These are phyloP conservation scores for Blastobotrys robertii DNA, from an alignment of 805 yeast species.

Conservation along the genomic window DNA sequence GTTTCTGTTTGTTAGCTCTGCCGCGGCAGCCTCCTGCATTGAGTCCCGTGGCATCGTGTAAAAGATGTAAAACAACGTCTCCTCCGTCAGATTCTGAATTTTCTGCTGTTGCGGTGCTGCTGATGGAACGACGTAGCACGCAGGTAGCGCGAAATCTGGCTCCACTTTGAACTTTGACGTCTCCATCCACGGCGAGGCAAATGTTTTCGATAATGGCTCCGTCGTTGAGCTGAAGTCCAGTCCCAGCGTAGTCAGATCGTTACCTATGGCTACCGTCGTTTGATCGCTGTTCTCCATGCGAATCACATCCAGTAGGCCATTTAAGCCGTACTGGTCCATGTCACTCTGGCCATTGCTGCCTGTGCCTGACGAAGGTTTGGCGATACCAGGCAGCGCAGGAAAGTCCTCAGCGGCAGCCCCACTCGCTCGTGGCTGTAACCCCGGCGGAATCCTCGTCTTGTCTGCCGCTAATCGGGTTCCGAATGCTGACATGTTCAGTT, in stretches of 20 bases:
- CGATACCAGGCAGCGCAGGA: constrained; percentile 15
- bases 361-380: constrained; percentile 1
- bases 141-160: constrained; percentile 66
- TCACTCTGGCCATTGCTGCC: constrained; percentile 24
- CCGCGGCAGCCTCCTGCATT: constrained; percentile 86
- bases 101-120: constrained; percentile 37
- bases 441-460: constrained; percentile 6
- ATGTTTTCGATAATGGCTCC: constrained; percentile 45
- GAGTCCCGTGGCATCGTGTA: constrained; percentile 90
- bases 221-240: constrained; percentile 40
- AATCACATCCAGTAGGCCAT: constrained; percentile 51
- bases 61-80: constrained; percentile 85
- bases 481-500: too few species aligned
- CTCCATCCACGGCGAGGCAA: constrained; percentile 94
- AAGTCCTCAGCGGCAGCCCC: constrained; percentile 11
- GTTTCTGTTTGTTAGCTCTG: constrained; percentile 82
- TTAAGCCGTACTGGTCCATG: constrained; percentile 56
- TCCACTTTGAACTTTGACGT: constrained; percentile 84
- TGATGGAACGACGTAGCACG: constrained; percentile 36
- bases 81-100: constrained; percentile 59
- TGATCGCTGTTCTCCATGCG: constrained; percentile 55
- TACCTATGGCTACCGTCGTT: constrained; percentile 61
- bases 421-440: constrained; percentile 3
- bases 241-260: constrained; percentile 60
- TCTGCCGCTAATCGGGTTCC: too few species aligned